Base-by-base conservation (phyloP, 352 stramenopile species). In the Lagenidium giganteum region DNA sequence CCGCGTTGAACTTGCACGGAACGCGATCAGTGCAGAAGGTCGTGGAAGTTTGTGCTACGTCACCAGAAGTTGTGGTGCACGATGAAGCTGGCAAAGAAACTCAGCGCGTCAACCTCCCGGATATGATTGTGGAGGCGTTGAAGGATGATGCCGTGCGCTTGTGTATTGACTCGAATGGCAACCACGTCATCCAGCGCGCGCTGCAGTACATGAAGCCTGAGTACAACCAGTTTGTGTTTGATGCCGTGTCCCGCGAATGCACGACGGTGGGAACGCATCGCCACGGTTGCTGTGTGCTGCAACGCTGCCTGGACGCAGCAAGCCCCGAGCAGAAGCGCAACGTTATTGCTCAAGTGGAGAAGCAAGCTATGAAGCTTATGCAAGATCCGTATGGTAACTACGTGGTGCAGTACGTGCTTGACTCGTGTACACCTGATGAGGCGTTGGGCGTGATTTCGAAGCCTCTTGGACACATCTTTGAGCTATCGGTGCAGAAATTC, bases 401-500 rank as follows among this genome's bases (percentile, higher is more conserved):
- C 41, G 86, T 96, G 3, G 85, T 96, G 33, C 86, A 96, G 72
- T 96, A 96, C 52, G 81, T 95, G 34, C 58, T 96, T 39, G 86
- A 96, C 42, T 83, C 83, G 23, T 96, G 86, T 47, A 82, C 80
- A 24, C 57, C 71, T 16, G 79, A 93, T 23, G 82, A 96, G 40
- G 81, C 81, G 12, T 77, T 75, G 16, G 73, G 68, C 39, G 71
- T 95, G 46, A 93, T 93, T 49, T 59, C 76, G 35, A 89, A 89
- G 65, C 83, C 75, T 33, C 46, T 93, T 40, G 93, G 95, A 47
- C 91, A 97, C 51, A 88, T 99, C 14, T 89, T 86, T 48, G 73
- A 98, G 42, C 81, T 99, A 4, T 97, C 95, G 39, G 91, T 98
- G 48, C 96, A 99, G 59, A 99, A 99, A 57, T 99, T 99, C 55